Percentiles rank a stretch among this genome's conserved stretches.
Evolutionary conservation across 257 asterid species (phyloP).

Genomic region (Galeopsis tetrahit): DNA sequence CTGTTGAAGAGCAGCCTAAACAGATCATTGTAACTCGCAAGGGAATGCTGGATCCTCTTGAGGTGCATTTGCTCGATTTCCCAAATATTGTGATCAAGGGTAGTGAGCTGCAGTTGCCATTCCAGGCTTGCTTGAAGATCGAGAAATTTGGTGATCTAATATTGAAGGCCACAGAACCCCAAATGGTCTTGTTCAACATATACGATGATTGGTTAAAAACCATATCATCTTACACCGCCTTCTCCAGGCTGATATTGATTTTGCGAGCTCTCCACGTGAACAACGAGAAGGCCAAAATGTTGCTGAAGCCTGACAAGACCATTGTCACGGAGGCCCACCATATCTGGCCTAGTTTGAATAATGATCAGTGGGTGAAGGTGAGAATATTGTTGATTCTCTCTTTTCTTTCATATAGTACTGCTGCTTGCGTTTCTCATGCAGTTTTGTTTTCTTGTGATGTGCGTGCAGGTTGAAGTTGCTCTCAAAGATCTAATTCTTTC

Average conservation of each 20-base stretch:
- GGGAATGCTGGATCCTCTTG: conserved; percentile 99
- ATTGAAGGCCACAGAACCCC: conserved; percentile 97
- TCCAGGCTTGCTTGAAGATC: conserved; percentile 99
- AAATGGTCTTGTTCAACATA: conserved; percentile 96
- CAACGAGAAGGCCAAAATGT: conserved; percentile 97
- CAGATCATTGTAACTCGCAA: conserved; percentile 97
- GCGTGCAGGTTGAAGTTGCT: conserved; percentile 89
- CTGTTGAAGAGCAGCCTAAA: conserved; percentile 98
- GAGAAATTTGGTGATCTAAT: conserved; percentile 99
- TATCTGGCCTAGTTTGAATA: conserved; percentile 95
- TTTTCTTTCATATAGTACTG: background rate
- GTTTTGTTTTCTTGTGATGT: conserved; percentile 13
- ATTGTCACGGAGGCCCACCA: conserved; percentile 93
- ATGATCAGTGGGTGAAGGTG: conserved; percentile 99
- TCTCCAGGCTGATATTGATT: conserved; percentile 92
- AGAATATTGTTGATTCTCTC: conserved; percentile 6
- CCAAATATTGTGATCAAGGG: conserved; percentile 99
- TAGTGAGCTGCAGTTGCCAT: conserved; percentile 99
- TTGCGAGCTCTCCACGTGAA: conserved; percentile 93
- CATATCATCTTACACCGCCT: conserved; percentile 94
- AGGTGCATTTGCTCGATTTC: conserved; percentile 97
- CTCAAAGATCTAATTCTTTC: conserved; percentile 94
- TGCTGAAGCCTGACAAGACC: conserved; percentile 97
- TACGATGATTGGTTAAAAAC: conserved; percentile 99
- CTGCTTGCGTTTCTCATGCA: conserved; percentile 1